Percentiles rank a stretch among this genome's conserved stretches.
phyloP scores from a whole-genome alignment of 139 green algal genomes.

The Volvox reticuliferus region DNA sequence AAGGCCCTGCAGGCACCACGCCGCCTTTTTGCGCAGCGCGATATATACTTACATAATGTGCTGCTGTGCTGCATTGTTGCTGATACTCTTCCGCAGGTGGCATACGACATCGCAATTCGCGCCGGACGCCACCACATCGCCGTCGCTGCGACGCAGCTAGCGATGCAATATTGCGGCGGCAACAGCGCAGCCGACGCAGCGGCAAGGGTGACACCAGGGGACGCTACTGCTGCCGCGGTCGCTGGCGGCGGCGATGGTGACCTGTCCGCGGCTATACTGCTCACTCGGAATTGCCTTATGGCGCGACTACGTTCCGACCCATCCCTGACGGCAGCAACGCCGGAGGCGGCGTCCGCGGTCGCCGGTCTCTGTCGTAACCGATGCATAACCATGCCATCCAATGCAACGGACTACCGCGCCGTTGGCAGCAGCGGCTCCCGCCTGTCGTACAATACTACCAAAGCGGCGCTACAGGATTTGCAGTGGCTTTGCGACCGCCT shows the following conservation, averaged over 20 bases:
- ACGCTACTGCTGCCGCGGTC: neutral
- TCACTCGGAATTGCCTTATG: neutral
- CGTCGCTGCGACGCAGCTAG: neutral
- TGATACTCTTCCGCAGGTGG: neutral
- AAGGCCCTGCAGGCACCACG: too few relatives aligned
- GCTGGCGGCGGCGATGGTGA: neutral
- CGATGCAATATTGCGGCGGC: neutral
- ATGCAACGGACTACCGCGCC: neutral
- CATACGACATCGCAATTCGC: slow-evolving; percentile 29
- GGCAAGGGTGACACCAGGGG: neutral
- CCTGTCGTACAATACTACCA: neutral
- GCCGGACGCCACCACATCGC: slow-evolving; percentile 13
- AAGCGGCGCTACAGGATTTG: slow-evolving; percentile 16
- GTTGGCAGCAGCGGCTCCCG: neutral
- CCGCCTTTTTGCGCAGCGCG: too few relatives aligned
- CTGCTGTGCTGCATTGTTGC: too few relatives aligned
- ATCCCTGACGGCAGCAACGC: neutral
- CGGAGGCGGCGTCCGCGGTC: neutral
- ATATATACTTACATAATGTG: too few relatives aligned
- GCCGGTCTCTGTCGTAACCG: too few relatives aligned
- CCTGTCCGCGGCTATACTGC: neutral
- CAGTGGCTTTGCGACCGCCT: slow-evolving; percentile 23
- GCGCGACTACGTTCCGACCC: neutral
- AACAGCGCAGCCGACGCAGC: neutral
- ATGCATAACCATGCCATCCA: too few relatives aligned